Evolutionary conservation across 2,329 filamentous ascomycete genomes (phyloP).

Genomic region (Sclerotinia spermophila): DNA sequence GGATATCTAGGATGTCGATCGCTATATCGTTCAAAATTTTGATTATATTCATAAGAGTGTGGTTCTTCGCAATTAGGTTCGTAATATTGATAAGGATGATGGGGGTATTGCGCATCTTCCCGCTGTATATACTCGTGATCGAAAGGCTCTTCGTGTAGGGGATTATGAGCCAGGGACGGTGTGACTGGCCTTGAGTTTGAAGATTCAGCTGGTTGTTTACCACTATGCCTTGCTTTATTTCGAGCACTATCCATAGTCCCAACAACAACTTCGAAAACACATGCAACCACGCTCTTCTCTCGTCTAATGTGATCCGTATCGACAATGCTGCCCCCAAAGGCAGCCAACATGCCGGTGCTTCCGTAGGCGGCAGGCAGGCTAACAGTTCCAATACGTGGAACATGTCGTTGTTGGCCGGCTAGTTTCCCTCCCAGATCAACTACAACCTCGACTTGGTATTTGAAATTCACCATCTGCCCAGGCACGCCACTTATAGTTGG

Average conservation of each 20-base stretch:
- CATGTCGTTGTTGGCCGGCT: slow-evolving; percentile 54
- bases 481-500: slow-evolving; percentile 88
- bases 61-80: slow-evolving; percentile 34
- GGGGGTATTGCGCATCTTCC: slow-evolving; percentile 25
- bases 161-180: slow-evolving; percentile 24
- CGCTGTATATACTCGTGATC: slow-evolving; percentile 16
- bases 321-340: slow-evolving; percentile 67
- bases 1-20: slow-evolving; percentile 34
- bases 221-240: slow-evolving; percentile 31
- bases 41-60: slow-evolving; percentile 33
- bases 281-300: slow-evolving; percentile 87
- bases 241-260: slow-evolving; percentile 73
- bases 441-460: slow-evolving; percentile 89
- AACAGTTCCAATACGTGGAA: slow-evolving; percentile 35
- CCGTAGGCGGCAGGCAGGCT: slow-evolving; percentile 28
- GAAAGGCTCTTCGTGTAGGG: slow-evolving; percentile 28
- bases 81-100: slow-evolving; percentile 37
- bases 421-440: slow-evolving; percentile 88
- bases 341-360: slow-evolving; percentile 43
- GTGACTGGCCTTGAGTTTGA: slow-evolving; percentile 23
- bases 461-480: slow-evolving; percentile 91
- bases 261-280: slow-evolving; percentile 80
- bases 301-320: slow-evolving; percentile 83
- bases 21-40: slow-evolving; percentile 35
- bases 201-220: slow-evolving; percentile 25